Base-by-base conservation (phyloP, 2,329 filamentous ascomycete species). In the Paecilomyces formosus region DNA sequence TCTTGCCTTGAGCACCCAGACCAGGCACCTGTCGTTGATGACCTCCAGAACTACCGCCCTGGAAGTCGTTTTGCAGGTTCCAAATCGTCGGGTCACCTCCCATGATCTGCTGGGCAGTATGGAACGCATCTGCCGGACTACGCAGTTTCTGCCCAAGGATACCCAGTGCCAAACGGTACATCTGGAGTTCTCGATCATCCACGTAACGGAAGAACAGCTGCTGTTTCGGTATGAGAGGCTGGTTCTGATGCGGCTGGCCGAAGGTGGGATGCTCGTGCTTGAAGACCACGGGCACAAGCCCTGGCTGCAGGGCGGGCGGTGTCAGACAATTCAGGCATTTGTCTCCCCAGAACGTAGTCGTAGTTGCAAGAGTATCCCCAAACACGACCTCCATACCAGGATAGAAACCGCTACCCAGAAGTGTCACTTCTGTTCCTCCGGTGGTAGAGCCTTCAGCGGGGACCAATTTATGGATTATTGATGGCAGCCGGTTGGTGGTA, bases 401-500 rank as follows among this genome's bases (percentile, higher is more conserved):
- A 63, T 86, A 87, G 70, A 96, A 96, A 13, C 87, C 85, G 63
- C 86, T 89, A 18, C 92, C 92, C 8, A 96, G 79, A 58, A 94
- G 84, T 0, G 90, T 93, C 2, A 96, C 90, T 71, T 97, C 92
- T 56, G 90, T 92, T 50, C 92, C 92, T 60, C 92, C 92, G 35
- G 85, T 85, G 59, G 87, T 89, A 6, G 92, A 89, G 0, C 92
- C 92, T 72, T 95, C 89, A 30, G 82, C 83, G 0, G 92, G 92
- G 35, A 94, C 90, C 61, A 96, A 82, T 71, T 92, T 93, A 70
- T 90, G 87, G 22, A 95, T 93, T 18, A 83, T 82, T 1, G 87
- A 84, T 2, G 82, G 74, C 18, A 79, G 78, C 30, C 81, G 76
- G n/a, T 81, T 76, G 51, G 80, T 78, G 54, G 78, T 78, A 57